Percentiles rank a stretch among this genome's conserved stretches.
These are phyloP conservation scores for Metarhizium rileyi DNA, from an alignment of 2,329 filamentous ascomycete genomes.

Conservation along the genomic window DNA sequence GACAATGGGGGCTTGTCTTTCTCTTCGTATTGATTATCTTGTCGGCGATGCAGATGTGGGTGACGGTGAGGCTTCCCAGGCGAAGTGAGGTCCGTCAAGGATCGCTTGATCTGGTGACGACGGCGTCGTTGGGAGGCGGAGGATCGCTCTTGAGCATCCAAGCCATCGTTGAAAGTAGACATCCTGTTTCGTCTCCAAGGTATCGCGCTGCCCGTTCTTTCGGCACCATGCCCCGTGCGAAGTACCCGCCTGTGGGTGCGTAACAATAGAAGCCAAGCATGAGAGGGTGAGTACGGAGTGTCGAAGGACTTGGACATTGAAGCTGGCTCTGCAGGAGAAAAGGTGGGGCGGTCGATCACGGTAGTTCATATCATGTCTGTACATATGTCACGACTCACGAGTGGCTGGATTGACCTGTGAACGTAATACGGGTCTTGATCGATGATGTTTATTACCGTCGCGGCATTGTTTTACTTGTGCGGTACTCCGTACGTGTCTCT, in stretches of 20 bases:
- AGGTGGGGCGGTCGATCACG: too few relatives aligned
- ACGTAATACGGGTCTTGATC: too few relatives aligned
- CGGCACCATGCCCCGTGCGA: not conserved
- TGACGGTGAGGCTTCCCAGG: slow-evolving; percentile 33
- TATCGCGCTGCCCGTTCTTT: not conserved
- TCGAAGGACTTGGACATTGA: too few relatives aligned
- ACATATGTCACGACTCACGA: too few relatives aligned
- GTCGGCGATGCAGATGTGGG: slow-evolving; percentile 23
- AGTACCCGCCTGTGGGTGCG: slow-evolving; percentile 4
- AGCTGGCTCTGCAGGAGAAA: too few relatives aligned
- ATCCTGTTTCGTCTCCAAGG: slow-evolving; percentile 3
- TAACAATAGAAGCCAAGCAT: not conserved
- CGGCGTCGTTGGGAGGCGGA: slow-evolving; percentile 14
- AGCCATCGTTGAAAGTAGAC: slow-evolving; percentile 6
- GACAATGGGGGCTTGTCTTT: slow-evolving; percentile 11
- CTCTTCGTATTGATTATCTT: slow-evolving; percentile 20
- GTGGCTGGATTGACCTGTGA: too few relatives aligned
- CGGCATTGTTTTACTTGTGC: not conserved
- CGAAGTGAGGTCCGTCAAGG: slow-evolving; percentile 43
- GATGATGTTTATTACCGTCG: too few relatives aligned
- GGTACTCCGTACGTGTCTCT: not conserved
- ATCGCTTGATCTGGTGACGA: slow-evolving; percentile 46
- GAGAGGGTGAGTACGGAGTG: too few relatives aligned
- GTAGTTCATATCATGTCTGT: too few relatives aligned
- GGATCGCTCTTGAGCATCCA: slow-evolving; percentile 1